Evolutionary conservation across 495 filamentous ascomycete genomes (phyloP), one percentile per base, ranked within the genome.

Genomic region (Amphirosellinia nigrospora): DNA sequence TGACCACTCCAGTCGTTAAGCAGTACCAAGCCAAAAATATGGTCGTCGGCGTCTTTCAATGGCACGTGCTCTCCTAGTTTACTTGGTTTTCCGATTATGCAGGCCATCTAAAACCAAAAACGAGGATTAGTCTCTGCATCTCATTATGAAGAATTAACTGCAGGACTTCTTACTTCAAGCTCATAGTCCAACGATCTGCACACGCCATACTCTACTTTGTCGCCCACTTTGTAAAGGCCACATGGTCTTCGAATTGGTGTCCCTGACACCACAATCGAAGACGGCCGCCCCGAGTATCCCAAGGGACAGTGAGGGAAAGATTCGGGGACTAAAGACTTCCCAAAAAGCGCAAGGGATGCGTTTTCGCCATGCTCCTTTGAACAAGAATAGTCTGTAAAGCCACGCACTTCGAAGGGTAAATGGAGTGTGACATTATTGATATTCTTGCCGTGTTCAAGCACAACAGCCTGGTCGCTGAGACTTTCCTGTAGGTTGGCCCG

Each of bases 331-430:
- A 91, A 19, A 86, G 84, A 0, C 85, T 83, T 0, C 89, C 91
- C n/a, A 90, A 86, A 80, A 92, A 91, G 21, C 92, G 70, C 70
- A 7, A 32, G 5, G 1, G 63, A 59, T 48, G 88, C 81, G 69
- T 91, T 93, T 79, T 87, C 89, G 45, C 90, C 90, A 77, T 94
- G 92, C 73, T 93, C 87, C 52, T 86, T 72, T 36, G 92, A 92
- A 32, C 88, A 92, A 77, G 89, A 94, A 83, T 94, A 94, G 77
- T 94, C 92, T 9, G 92, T 92, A 77, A 94, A 94, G 74, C 93
- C 91, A 43, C 89, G 88, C 70, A 94, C 92, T 36, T 87, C 82
- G 84, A 94, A 85, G 6, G 92, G 92, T 16, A 94, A 73, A 59
- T 93, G 89, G 70, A 86, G 90, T 61, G 81, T 84, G 23, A 92